Evolutionary conservation across 192 early-diverging fungal genomes (phyloP).

Genomic region (Helicostylum pulchrum): DNA sequence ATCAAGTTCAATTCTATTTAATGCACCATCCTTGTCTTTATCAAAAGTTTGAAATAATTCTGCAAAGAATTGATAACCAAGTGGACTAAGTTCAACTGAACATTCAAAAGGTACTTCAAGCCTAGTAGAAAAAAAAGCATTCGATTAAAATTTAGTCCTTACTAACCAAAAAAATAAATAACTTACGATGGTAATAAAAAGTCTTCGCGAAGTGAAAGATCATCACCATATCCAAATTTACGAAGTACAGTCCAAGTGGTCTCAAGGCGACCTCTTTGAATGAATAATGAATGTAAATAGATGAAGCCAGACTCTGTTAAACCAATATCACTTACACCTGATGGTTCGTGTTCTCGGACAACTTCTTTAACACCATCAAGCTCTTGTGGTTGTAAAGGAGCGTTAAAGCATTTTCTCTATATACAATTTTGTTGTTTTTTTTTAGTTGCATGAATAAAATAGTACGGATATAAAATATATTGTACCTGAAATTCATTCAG

Average conservation of each 20-base stretch:
- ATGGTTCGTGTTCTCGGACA: conserved; percentile 81
- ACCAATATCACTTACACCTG: conserved; percentile 81
- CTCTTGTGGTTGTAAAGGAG: conserved; percentile 92
- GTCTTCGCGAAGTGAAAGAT: conserved; percentile 87
- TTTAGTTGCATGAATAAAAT: neutral
- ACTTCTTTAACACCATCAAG: conserved; percentile 96
- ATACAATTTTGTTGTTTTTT: neutral
- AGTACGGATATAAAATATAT: neutral
- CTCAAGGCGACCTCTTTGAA: conserved; percentile 94
- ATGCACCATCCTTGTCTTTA: conserved; percentile 95
- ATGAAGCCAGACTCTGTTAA: conserved; percentile 92
- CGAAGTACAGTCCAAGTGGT: conserved; percentile 98
- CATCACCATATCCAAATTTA: conserved; percentile 96
- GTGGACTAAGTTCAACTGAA: conserved; percentile 89
- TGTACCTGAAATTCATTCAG: conserved; percentile 93
- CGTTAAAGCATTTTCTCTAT: conserved; percentile 94
- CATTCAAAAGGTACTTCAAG: conserved; percentile 87
- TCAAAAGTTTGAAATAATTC: conserved; percentile 94
- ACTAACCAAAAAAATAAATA: neutral
- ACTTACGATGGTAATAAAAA: conserved; percentile 79
- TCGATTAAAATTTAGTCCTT: too few species aligned
- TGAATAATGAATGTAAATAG: conserved; percentile 93
- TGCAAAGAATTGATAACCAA: conserved; percentile 93
- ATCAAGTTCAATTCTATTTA: conserved; percentile 80
- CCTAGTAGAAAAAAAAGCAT: conserved; percentile 33